These are phyloP conservation scores for Penicillium pancosmium DNA, from an alignment of 495 filamentous ascomycete species.

Conservation along the genomic window DNA sequence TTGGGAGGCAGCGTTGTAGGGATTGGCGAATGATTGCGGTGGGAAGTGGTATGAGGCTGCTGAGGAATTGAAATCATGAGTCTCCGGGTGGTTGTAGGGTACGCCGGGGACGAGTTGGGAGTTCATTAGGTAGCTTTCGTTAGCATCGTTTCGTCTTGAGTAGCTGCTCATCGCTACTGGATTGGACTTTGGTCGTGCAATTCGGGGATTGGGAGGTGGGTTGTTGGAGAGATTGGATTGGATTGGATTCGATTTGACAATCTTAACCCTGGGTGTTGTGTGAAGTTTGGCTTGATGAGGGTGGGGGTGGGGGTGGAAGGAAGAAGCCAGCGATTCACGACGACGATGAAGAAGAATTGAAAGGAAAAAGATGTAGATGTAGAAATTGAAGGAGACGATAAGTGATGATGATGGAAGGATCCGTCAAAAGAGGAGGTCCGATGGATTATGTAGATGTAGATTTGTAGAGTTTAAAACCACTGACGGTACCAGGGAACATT, in stretches of 20 bases:
- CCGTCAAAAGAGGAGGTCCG: too few relatives aligned
- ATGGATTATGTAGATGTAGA: background rate
- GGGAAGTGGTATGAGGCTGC: slow-evolving; percentile 38
- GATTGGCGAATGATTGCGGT: slow-evolving; percentile 36
- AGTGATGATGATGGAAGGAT: too few relatives aligned
- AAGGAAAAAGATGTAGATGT: too few relatives aligned
- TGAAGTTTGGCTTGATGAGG: too few relatives aligned
- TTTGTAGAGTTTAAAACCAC: background rate
- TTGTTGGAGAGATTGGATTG: background rate
- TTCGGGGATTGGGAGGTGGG: background rate
- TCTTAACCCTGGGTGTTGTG: too few relatives aligned
- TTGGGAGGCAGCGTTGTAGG: slow-evolving; percentile 32
- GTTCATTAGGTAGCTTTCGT: slow-evolving; percentile 43
- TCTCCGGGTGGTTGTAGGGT: slow-evolving; percentile 36
- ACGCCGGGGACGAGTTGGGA: slow-evolving; percentile 38
- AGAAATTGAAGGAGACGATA: too few relatives aligned
- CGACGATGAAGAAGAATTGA: too few relatives aligned
- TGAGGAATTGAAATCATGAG: slow-evolving; percentile 36
- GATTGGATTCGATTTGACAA: background rate
- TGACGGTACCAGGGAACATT: background rate
- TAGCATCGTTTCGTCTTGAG: slow-evolving; percentile 40
- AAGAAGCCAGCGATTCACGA: too few relatives aligned
- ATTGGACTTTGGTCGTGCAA: background rate
- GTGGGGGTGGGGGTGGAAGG: too few relatives aligned
- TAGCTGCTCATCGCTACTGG: slow-evolving; percentile 40